These are phyloP conservation scores for Quercus phellos DNA, from an alignment of 331 rosid species.

Conservation along the genomic window DNA sequence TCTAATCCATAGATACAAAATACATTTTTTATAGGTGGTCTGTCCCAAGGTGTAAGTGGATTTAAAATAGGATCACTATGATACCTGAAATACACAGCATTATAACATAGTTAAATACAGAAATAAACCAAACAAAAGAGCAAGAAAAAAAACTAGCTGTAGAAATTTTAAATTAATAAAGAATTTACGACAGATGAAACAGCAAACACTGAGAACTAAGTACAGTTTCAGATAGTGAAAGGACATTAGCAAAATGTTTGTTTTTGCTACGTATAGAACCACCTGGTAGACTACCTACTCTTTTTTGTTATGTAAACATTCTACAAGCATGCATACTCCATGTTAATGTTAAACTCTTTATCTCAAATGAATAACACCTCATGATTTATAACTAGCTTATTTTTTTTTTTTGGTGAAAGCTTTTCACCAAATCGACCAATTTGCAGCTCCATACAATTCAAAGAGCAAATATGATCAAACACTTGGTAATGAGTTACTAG, in stretches of 20 bases:
- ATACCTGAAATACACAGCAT: constrained; percentile 64
- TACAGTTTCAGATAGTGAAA: neutral
- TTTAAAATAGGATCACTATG: constrained; percentile 76
- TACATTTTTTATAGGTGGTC: constrained; percentile 88
- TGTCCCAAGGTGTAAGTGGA: constrained; percentile 97
- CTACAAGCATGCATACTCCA: neutral
- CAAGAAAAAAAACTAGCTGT: neutral
- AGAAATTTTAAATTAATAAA: neutral
- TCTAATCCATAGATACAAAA: constrained; percentile 86
- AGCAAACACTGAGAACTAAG: neutral
- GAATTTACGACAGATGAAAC: neutral
- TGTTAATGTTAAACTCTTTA: neutral
- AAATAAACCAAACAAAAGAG: neutral
- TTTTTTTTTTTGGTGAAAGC: neutral
- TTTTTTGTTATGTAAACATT: too few species aligned
- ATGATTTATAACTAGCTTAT: neutral
- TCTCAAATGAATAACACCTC: neutral
- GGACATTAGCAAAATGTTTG: neutral
- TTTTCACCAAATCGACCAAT: neutral
- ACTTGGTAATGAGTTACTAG: neutral
- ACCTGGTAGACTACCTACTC: too few species aligned
- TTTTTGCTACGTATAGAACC: too few species aligned
- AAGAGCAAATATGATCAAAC: neutral
- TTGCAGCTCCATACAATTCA: neutral
- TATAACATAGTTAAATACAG: neutral